These are phyloP conservation scores for Astraeus odoratus DNA, from an alignment of 768 basidiomycete species.

Conservation along the genomic window DNA sequence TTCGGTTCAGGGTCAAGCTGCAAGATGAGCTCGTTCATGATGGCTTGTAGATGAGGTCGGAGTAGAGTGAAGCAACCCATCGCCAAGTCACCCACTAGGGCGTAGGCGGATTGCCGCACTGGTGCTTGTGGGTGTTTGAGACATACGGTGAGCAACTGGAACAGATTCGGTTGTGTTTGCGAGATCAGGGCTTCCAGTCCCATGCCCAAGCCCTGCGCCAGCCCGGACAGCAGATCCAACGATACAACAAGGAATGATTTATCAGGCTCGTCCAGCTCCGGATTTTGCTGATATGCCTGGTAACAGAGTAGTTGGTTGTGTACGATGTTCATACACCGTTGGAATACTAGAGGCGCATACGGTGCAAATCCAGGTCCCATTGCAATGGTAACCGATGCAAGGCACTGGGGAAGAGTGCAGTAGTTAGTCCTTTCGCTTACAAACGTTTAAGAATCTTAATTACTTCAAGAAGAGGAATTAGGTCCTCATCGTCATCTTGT, in stretches of 20 bases:
- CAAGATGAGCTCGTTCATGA: conserved; percentile 83
- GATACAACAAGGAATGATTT: conserved; percentile 97
- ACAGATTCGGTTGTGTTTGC: conserved; percentile 64
- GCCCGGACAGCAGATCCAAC: conserved; percentile 90
- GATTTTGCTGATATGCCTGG: conserved; percentile 81
- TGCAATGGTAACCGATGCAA: conserved; percentile 95
- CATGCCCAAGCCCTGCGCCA: conserved; percentile 89
- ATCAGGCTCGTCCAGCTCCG: conserved; percentile 92
- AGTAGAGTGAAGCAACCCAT: conserved; percentile 90
- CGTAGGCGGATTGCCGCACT: conserved; percentile 94
- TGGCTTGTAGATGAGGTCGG: conserved; percentile 76
- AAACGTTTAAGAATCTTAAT: conserved; percentile 15
- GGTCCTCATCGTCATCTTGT: conserved; percentile 84
- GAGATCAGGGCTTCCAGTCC: conserved; percentile 68
- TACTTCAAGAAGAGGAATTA: conserved; percentile 95
- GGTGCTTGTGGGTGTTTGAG: conserved; percentile 94
- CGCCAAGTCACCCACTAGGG: conserved; percentile 96
- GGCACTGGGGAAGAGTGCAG: conserved; percentile 54
- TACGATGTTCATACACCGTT: conserved; percentile 83
- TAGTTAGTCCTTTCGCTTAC: neutral
- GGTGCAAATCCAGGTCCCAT: conserved; percentile 85
- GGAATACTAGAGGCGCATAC: conserved; percentile 87
- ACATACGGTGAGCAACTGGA: conserved; percentile 79
- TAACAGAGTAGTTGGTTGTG: conserved; percentile 78
- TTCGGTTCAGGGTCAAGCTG: conserved; percentile 94